These are phyloP conservation scores for Bimuria novae-zelandiae DNA, from an alignment of 2,329 filamentous ascomycete species.

Conservation along the genomic window DNA sequence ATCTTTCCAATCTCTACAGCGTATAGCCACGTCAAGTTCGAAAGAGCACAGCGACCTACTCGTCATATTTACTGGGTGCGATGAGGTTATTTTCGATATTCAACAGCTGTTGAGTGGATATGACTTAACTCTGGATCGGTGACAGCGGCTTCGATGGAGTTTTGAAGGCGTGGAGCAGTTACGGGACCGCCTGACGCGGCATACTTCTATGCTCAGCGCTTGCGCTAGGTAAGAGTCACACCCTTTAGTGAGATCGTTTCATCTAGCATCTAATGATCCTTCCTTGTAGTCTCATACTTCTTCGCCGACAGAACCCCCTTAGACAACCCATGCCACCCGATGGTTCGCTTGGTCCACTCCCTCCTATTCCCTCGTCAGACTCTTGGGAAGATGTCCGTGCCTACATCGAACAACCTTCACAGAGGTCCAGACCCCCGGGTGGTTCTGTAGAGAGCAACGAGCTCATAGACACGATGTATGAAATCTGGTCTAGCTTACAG, in stretches of 20 bases:
- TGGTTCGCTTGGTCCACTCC: not conserved
- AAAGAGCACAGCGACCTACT: not conserved
- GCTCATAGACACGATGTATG: not conserved
- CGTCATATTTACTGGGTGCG: not conserved
- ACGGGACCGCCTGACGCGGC: not conserved
- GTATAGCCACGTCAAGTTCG: not conserved
- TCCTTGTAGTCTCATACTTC: not conserved
- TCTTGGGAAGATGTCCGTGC: not conserved
- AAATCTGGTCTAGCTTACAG: not conserved
- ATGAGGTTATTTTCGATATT: not conserved
- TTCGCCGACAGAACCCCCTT: not conserved
- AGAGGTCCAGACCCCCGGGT: not conserved
- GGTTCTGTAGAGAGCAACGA: not conserved
- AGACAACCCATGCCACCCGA: not conserved
- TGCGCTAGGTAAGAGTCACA: not conserved
- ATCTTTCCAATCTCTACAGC: not conserved
- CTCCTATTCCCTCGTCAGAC: not conserved
- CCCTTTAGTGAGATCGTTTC: not conserved
- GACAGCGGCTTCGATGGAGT: not conserved
- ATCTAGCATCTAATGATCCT: not conserved
- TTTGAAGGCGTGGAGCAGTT: not conserved
- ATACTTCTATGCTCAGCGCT: not conserved
- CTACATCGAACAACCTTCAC: not conserved
- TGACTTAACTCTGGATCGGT: not conserved
- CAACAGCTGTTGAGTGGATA: not conserved